Percentiles rank a stretch among this genome's conserved stretches.
Conservation (phyloP, 257 asterid genomes). For the Jasminum sambac region DNA sequence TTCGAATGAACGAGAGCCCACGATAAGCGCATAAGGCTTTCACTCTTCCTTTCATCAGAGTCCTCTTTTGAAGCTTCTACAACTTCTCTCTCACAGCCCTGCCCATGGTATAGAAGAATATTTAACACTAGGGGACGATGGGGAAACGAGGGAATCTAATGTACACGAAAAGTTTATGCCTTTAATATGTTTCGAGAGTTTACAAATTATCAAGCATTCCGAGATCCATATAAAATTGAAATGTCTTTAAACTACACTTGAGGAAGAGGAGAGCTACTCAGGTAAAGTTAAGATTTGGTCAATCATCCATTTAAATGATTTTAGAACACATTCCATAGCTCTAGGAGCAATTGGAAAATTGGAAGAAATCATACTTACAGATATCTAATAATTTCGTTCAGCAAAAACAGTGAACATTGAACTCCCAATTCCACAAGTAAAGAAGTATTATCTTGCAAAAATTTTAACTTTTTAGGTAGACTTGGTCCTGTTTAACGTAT, state of each 20-base stretch:
- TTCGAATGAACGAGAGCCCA: slow-evolving; percentile 87
- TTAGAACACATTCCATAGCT: background rate
- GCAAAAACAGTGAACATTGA: background rate
- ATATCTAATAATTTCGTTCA: background rate
- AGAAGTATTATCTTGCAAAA: background rate
- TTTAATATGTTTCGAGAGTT: background rate
- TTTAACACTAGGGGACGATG: background rate
- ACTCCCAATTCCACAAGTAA: background rate
- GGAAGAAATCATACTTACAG: background rate
- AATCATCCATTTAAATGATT: background rate
- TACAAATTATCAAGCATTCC: background rate
- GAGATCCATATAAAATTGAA: background rate
- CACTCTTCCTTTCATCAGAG: slow-evolving; percentile 45
- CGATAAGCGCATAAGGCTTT: slow-evolving; percentile 70
- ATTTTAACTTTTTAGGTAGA: background rate
- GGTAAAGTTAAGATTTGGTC: no score
- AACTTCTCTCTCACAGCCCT: slow-evolving; percentile 75
- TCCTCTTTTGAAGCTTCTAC: slow-evolving; percentile 51
- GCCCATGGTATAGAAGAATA: background rate
- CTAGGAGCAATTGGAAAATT: background rate
- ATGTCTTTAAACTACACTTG: background rate
- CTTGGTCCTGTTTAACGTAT: background rate
- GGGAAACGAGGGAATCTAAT: background rate
- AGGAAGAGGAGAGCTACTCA: no score
- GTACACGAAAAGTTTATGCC: background rate